Base-by-base conservation (phyloP, 23 red algal genomes). In the Gracilaria caudata region DNA sequence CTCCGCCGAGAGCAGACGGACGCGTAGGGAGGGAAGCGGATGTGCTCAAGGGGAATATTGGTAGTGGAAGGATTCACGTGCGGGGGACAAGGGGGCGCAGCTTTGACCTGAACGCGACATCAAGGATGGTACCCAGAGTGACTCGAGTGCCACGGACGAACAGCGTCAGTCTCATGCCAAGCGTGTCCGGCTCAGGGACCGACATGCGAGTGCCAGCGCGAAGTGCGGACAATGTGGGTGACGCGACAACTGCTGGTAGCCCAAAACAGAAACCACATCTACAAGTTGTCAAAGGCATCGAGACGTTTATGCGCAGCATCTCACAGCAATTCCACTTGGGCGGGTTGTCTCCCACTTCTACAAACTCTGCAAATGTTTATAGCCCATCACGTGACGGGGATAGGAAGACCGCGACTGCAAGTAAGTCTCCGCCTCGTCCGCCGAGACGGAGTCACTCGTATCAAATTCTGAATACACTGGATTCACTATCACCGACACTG, bases 401-500 rank as follows among this genome's bases (percentile, higher is more conserved):
- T 54, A 59, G 77, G 1, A 38, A 25, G 8, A 34, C 5, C 7
- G 32, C 51, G 19, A 46, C 2, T 19, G 25, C 70, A 21, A 28
- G 70, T 9, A 33, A 58, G 20, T 89, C 85, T 6, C 85, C 85
- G 33, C 85, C 85, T 14, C 45, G 85, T 9, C 71, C 73, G 11
- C 85, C 85, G 35, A 21, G 70, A 63, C 24, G 85, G 38, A 89
- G 85, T 30, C 29, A 75, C 24, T 89, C 85, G 16, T 89, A 89
- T 36, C 85, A 89, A 35, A 72, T 89, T 78, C 85, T 89, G 21
- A 89, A 89, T 79, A 55, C 71, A 10, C 41, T 47, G 58, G 58
- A 51, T 16, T 59, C 85, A 16, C 56, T 89, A 37, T 64, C 68
- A 19, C 56, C 85, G 11, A 14, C 38, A 8, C 40, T 46, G 25